A percentile compares a stretch with the other conserved stretches of the same genome.
Evolutionary conservation across 164 flowering plant genomes (phyloP).

Genomic region (Platanus orientalis): DNA sequence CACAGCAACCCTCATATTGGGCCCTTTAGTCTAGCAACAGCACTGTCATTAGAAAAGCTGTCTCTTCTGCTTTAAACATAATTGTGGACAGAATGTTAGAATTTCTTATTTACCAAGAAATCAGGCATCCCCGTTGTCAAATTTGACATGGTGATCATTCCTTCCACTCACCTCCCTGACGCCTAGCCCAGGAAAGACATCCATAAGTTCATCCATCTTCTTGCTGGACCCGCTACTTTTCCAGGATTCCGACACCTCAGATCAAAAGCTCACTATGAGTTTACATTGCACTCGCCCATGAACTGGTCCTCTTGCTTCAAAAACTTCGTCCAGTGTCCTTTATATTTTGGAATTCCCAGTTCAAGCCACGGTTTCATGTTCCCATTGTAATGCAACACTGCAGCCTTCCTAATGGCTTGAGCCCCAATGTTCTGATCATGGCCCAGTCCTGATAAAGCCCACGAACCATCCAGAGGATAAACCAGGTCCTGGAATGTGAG

Average conservation of each 20-base stretch:
- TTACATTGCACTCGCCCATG: conserved; percentile 80
- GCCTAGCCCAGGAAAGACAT: conserved; percentile 13
- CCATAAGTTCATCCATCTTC: conserved; percentile 8
- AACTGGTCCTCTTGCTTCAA: conserved; percentile 53
- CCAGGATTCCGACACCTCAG: conserved; percentile 7
- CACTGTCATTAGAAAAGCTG: not conserved
- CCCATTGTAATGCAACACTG: conserved; percentile 89
- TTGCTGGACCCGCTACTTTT: conserved; percentile 8
- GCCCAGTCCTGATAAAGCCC: conserved; percentile 78
- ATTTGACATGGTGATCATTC: conserved; percentile 11
- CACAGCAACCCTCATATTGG: not conserved
- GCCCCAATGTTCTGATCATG: conserved; percentile 52
- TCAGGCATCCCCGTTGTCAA: conserved; percentile 12
- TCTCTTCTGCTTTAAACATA: conserved; percentile 1
- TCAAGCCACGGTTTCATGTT: conserved; percentile 99
- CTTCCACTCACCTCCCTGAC: conserved; percentile 10
- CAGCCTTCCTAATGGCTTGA: conserved; percentile 40
- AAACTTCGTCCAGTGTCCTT: conserved; percentile 58
- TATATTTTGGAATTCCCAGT: conserved; percentile 72
- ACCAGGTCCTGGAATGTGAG: conserved; percentile 60
- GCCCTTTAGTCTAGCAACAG: not conserved
- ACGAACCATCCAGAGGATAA: conserved; percentile 49
- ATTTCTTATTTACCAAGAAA: conserved; percentile 23
- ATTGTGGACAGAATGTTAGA: not conserved
- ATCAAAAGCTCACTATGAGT: conserved; percentile 22